These are phyloP conservation scores for Aspergillus ustus DNA, from an alignment of 2,329 filamentous ascomycete genomes.

Conservation along the genomic window DNA sequence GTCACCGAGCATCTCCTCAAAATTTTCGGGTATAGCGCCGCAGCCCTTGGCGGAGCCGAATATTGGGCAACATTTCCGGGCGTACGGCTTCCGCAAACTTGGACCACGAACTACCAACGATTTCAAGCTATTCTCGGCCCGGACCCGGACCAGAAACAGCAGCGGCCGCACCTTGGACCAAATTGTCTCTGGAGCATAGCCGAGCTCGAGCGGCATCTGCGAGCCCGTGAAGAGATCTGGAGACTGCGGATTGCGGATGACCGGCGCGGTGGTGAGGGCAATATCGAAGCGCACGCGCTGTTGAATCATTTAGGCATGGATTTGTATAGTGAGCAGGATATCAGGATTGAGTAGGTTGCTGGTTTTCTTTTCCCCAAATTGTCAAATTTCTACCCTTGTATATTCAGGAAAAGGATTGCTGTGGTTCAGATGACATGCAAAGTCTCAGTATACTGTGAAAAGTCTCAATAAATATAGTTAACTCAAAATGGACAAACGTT, in stretches of 20 bases:
- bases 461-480: too few species aligned
- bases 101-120: neutral
- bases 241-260: neutral
- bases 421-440: neutral
- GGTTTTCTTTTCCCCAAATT: neutral
- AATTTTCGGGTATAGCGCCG: conserved; percentile 1
- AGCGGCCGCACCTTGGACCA: neutral
- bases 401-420: neutral
- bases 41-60: neutral
- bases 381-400: neutral
- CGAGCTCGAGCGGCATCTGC: conserved; percentile 1
- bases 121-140: neutral
- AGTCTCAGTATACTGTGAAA: neutral
- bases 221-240: conserved; percentile 3
- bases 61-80: conserved; percentile 6
- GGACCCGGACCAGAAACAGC: neutral
- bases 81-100: neutral
- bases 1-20: conserved; percentile 1
- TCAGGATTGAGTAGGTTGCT: neutral
- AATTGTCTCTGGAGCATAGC: neutral
- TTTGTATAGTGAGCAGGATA: neutral
- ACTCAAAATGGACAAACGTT: too few species aligned
- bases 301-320: neutral
- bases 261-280: neutral
- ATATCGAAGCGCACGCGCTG: conserved; percentile 1